A percentile compares a stretch with the other conserved stretches of the same genome.
Conservation (phyloP, 2,329 filamentous ascomycete genomes). For the Claviceps sp. region DNA sequence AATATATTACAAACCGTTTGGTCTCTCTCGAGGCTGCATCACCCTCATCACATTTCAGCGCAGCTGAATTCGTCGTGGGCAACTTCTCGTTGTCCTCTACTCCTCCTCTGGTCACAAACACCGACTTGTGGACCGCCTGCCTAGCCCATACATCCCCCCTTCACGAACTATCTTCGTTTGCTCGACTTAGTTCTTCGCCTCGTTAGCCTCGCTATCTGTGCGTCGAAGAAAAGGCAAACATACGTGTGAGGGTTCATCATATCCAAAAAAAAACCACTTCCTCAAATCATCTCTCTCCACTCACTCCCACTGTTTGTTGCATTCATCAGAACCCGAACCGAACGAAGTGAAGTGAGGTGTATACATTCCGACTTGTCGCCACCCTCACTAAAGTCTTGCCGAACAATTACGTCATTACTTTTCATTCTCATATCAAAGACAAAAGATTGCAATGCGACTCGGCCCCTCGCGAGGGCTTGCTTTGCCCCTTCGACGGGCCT, state of each 20-base stretch:
- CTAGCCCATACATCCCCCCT: not conserved
- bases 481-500: conserved; percentile 6
- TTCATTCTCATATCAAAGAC: not conserved
- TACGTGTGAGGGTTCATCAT: not conserved
- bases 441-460: conserved; percentile 12
- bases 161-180: not conserved
- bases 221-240: not conserved
- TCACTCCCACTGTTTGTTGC: not conserved
- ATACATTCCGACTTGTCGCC: too few relatives aligned
- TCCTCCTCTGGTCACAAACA: too few relatives aligned
- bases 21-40: too few relatives aligned
- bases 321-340: not conserved
- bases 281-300: not conserved
- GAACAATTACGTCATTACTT: too few relatives aligned
- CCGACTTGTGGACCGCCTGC: not conserved
- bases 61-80: too few relatives aligned
- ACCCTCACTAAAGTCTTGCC: too few relatives aligned
- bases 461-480: conserved; percentile 11
- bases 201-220: not conserved
- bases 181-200: not conserved
- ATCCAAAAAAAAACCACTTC: not conserved
- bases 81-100: too few relatives aligned
- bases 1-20: conserved; percentile 3
- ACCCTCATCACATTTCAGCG: too few relatives aligned
- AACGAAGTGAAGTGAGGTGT: too few relatives aligned